Evolutionary conservation across 1,284 basidiomycete genomes (phyloP), one percentile per base, ranked within the genome.

Genomic region (Tylopilus orsonianus): DNA sequence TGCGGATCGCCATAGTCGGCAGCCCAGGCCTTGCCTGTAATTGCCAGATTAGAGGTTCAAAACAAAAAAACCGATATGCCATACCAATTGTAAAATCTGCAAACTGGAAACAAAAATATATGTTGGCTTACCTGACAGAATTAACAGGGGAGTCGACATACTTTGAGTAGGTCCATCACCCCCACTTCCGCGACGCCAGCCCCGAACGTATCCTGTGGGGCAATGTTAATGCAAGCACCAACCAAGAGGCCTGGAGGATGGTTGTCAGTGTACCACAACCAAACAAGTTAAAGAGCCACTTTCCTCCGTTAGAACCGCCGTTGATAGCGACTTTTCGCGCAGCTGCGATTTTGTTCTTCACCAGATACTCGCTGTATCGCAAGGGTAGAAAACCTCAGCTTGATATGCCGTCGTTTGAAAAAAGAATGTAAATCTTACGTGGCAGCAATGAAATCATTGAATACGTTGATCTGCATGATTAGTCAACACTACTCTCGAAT

Each of bases 1-100:
- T 86, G 79, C 5, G 90, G 87, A 61, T 90, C 74, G n/a, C 90
- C 90, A 57, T 86, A 93, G 66, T 93, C 91, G 18, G 83, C 79
- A 2, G 75, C 80, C 92, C 91, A 94, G 1, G 86, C 85, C 49
- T 78, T 77, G 36, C 89, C 86, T 79, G 50, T 8, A 40, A 24
- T 40, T n/a, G 36, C 44, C 19, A 43, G 37, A 49, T 55, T 47
- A 52, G 48, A 18, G 38, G 53, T 30, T 27, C 44, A 35, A 40
- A 13, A 30, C 30, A 4, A 14, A 30, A 9, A 18, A 8, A n/a
- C 23, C 22, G 37, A 29, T 46, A 14, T 26, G 29, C 35, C 23
- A 59, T 66, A 79, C 83, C 88, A 44, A 89, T 87, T 0, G 88
- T 90, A 58, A 86, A 91, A 59, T 85, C 79, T 39, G 83, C 77